Base-by-base conservation (phyloP, 2,329 filamentous ascomycete genomes). In the Nemania sp. region DNA sequence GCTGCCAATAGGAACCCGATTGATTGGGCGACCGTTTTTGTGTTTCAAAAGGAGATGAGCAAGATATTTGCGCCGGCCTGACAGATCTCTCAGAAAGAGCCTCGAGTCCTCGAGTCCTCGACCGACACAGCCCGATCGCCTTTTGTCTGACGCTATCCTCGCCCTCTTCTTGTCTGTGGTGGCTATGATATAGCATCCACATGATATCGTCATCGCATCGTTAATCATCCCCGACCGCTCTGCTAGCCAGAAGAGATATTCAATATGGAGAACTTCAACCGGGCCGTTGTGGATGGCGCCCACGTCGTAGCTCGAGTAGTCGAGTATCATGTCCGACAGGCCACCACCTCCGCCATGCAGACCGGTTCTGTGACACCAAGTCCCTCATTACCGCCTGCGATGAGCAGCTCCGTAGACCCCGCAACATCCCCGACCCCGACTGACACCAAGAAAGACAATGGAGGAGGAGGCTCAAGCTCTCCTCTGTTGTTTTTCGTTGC, bases 401-500 rank as follows among this genome's bases (percentile, higher is more conserved):
- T 45, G 29, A 56, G 40, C 42, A 64, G 49, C 39, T 12, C 53
- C 3, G 45, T 53, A 12, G 57, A 59, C 46, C n/a, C 60, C 20
- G 35, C 56, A 15, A 9, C 49, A 35, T 17, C 70, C 12, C 52
- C 63, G 6, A 65, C 67, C 2, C 52, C 64, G 25, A 68, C 63
- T 42, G 45, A 68, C 48, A 52, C 62, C 57, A 54, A 68, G 62
- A 65, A 65, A 54, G 61, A 62, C 15, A 59, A 61, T 48, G 74
- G 73, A 29, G 77, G 78, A 35, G 70, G 74, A 83, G 37, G 64
- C 7, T 89, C 87, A 46, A 90, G 84, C 73, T 92, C 90, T 39
- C 90, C 90, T 40, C 76, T 95, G 58, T 80, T 95, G 5, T 98
- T 98, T 79, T 97, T 98, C 74, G 92, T 98, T 58, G 94, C 95